Evolutionary conservation across 108 stramenopile species (phyloP), one percentile per base, ranked within the genome.

Genomic region (Parmales sp.): DNA sequence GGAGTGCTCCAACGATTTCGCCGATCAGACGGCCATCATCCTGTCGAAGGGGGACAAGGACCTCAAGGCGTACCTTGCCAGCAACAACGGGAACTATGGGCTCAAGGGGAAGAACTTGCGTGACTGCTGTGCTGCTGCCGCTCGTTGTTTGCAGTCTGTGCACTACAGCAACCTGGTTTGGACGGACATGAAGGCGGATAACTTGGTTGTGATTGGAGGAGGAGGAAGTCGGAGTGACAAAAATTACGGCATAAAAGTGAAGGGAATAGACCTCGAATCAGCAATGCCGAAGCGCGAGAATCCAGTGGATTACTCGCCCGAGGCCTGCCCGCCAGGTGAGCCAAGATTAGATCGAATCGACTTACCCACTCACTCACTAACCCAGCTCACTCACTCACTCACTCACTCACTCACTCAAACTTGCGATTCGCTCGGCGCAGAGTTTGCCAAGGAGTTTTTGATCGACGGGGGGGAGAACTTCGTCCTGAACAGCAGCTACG

Each of bases 141-240:
- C 84, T 9, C 82, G 76, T 63, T 89, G 88, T 51, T 71, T 89
- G 29, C 83, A 90, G 67, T 88, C 84, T 0, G 50, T 90, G 49
- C 87, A 90, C 72, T 70, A 71, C 25, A 79, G 83, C 1, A 72
- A 76, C 36, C 64, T 92, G 54, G 91, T 92, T 9, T 92, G 91
- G 91, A 92, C 89, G 29, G 91, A 92, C 69, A 66, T 90, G 54
- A 92, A 92, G 68, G 83, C 86, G 26, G 91, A 92, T 65, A 92
- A 92, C 66, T 89, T 92, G 73, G 87, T 92, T 8, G 85, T 90
- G 1, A 76, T 83, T 31, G 44, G 74, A 46, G 77, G 79, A 72
- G 73, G 76, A 38, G 64, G 69, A n/a, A 69, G 74, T 71, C 51
- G 74, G 39, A 67, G 67, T 19, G 46, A 74, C 23, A 66, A 77